Evolutionary conservation across 495 filamentous ascomycete species (phyloP).

Genomic region (Usnea hakonensis): DNA sequence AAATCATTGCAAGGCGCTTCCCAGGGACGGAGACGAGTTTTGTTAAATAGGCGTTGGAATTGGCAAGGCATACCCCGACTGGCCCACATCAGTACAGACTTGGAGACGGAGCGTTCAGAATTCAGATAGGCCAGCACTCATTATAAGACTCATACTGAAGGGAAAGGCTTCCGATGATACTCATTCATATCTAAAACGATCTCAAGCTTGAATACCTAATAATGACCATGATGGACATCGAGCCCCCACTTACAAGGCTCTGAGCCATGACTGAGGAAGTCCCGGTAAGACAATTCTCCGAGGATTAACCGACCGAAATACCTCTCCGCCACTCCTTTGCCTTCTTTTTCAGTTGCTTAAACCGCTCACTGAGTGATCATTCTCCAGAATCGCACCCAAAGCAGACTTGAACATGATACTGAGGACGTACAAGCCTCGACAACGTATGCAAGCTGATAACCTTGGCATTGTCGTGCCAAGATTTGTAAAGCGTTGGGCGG

Average conservation of each 20-base stretch:
- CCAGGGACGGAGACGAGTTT: not conserved
- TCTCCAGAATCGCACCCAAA: not conserved
- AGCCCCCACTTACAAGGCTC: too few relatives aligned
- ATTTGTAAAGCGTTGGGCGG: not conserved
- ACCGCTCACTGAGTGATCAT: not conserved
- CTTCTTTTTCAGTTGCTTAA: too few relatives aligned
- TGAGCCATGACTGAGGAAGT: not conserved
- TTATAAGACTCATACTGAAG: not conserved
- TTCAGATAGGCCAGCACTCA: not conserved
- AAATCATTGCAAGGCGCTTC: not conserved
- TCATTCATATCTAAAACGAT: not conserved
- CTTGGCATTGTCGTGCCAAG: not conserved
- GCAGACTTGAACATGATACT: not conserved
- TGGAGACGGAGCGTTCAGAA: not conserved
- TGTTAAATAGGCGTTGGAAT: not conserved
- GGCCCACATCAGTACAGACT: not conserved
- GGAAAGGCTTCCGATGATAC: not conserved
- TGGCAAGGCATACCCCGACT: not conserved
- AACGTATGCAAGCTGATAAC: not conserved
- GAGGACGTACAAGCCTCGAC: not conserved
- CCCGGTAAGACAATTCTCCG: not conserved
- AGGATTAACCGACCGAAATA: not conserved
- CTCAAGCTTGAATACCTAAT: not conserved
- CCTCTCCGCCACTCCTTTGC: not conserved
- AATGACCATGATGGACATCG: too few relatives aligned